Percentiles rank a stretch among this genome's conserved stretches.
These are phyloP conservation scores for Pestalotiopsis sp. DNA, from an alignment of 2,329 filamentous ascomycete species.

Conservation along the genomic window DNA sequence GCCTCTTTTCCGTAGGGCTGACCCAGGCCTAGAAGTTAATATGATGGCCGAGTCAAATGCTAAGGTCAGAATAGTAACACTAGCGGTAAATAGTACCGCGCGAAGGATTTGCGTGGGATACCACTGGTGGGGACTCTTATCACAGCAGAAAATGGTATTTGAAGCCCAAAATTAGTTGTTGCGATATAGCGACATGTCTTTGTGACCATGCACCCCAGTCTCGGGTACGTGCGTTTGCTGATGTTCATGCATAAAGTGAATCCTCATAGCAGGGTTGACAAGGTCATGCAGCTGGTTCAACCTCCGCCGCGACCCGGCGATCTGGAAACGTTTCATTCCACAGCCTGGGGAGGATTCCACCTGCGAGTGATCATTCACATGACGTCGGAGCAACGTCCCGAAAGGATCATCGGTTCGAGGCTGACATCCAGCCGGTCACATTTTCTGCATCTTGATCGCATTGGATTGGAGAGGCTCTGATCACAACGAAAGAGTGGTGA, in stretches of 20 bases:
- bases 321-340: not conserved
- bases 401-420: not conserved
- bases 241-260: not conserved
- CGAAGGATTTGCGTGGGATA: not conserved
- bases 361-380: not conserved
- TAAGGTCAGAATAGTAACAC: not conserved
- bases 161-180: not conserved
- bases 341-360: not conserved
- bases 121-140: not conserved
- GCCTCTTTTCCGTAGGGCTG: not conserved
- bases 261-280: not conserved
- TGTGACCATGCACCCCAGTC: not conserved
- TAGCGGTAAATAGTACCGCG: not conserved
- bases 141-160: not conserved
- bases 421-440: too few relatives aligned
- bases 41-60: not conserved
- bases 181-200: not conserved
- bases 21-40: not conserved
- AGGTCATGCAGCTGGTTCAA: not conserved
- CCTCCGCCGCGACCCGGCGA: not conserved
- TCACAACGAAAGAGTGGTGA: too few relatives aligned
- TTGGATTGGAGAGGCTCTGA: too few relatives aligned
- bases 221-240: not conserved
- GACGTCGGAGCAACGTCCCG: not conserved
- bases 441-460: too few relatives aligned